Evolutionary conservation across 2,329 filamentous ascomycete genomes (phyloP).

Genomic region (Colletotrichum viniferum): DNA sequence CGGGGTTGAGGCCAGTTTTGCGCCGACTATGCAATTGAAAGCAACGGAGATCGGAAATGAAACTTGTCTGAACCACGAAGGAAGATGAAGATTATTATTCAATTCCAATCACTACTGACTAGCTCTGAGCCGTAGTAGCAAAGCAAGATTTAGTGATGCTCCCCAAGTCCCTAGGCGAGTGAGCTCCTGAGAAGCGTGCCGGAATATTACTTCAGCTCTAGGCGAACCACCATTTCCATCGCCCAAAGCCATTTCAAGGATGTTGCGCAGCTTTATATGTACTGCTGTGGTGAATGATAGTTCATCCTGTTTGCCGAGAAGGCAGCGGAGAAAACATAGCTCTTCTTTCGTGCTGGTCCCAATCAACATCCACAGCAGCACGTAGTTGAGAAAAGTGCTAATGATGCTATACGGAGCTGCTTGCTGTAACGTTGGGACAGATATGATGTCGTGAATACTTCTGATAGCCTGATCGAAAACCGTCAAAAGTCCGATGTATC

Average conservation of each 20-base stretch:
- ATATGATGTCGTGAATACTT: background rate
- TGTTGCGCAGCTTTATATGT: background rate
- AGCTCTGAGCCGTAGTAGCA: background rate
- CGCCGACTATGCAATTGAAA: background rate
- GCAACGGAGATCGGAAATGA: background rate
- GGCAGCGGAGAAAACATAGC: background rate
- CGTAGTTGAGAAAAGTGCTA: background rate
- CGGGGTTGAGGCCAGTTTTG: background rate
- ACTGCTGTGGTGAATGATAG: background rate
- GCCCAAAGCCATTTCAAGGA: background rate
- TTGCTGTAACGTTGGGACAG: background rate
- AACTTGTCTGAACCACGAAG: background rate
- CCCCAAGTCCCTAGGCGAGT: slow-evolving; percentile 3
- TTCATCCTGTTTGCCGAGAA: background rate
- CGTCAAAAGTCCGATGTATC: background rate
- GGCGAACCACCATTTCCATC: no score
- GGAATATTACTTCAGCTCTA: background rate
- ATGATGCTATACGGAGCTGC: background rate
- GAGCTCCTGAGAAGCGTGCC: background rate
- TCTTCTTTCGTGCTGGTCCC: background rate
- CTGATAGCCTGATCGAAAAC: background rate
- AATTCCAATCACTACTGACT: background rate
- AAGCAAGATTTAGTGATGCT: background rate
- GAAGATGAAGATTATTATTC: background rate
- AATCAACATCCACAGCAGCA: background rate